These are phyloP conservation scores for Kwoniella sp. DNA, from an alignment of 768 basidiomycete species.

Conservation along the genomic window DNA sequence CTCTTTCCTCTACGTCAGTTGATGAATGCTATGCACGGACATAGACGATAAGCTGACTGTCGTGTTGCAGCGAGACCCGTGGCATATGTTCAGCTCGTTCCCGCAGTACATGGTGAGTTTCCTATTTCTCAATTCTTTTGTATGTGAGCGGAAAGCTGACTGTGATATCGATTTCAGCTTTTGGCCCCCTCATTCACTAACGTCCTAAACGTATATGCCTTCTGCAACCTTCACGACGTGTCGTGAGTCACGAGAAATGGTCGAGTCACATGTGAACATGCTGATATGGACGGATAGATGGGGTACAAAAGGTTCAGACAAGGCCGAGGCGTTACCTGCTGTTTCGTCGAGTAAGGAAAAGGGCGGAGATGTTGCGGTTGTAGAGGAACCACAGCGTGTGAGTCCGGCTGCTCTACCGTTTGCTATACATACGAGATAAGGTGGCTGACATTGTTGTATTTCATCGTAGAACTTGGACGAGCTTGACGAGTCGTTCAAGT, in stretches of 20 bases:
- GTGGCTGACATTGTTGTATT: neutral
- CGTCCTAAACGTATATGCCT: slow-evolving; percentile 53
- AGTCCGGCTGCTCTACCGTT: slow-evolving; percentile 53
- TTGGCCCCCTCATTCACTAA: slow-evolving; percentile 54
- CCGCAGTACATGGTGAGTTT: slow-evolving; percentile 46
- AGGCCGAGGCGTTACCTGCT: slow-evolving; percentile 86
- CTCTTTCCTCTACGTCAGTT: slow-evolving; percentile 59
- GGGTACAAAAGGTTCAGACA: slow-evolving; percentile 63
- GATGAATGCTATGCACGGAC: slow-evolving; percentile 66
- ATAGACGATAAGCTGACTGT: slow-evolving; percentile 26
- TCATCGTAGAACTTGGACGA: slow-evolving; percentile 60
- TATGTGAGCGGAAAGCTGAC: too few relatives aligned
- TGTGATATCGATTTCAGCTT: too few relatives aligned
- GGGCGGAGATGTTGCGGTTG: slow-evolving; percentile 69
- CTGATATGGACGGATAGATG: slow-evolving; percentile 27
- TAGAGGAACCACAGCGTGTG: slow-evolving; percentile 78
- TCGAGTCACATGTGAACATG: neutral
- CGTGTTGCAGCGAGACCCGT: slow-evolving; percentile 47
- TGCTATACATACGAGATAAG: neutral
- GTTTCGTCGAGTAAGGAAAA: slow-evolving; percentile 80
- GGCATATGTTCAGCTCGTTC: slow-evolving; percentile 56
- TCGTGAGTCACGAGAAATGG: slow-evolving; percentile 66
- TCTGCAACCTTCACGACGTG: slow-evolving; percentile 67
- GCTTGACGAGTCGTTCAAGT: slow-evolving; percentile 86
- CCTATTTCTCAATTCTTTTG: too few relatives aligned